Evolutionary conservation across 441 rosid genomes (phyloP).

Genomic region (Arabidopsis hybrid): DNA sequence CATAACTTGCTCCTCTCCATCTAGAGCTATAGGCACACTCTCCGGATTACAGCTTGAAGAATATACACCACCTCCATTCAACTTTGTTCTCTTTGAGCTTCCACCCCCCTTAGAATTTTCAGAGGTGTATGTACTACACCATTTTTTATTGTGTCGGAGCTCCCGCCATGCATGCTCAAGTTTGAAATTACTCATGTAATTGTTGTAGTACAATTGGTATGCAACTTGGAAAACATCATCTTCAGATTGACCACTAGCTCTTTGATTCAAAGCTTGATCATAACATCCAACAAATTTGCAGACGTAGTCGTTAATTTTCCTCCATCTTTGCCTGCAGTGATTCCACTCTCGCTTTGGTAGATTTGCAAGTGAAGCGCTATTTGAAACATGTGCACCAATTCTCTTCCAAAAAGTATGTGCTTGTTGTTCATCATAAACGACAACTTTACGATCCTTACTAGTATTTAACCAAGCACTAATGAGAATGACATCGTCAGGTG

Average conservation of each 20-base stretch:
- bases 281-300: slow-evolving; percentile 5
- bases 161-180: slow-evolving; percentile 10
- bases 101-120: background rate
- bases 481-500: background rate
- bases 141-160: background rate
- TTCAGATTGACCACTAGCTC: slow-evolving; percentile 7
- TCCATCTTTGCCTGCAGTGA: slow-evolving; percentile 2
- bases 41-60: slow-evolving; percentile 6
- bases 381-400: background rate
- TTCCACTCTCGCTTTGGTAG: background rate
- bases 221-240: background rate
- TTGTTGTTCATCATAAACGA: background rate
- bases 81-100: background rate
- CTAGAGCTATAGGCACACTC: background rate
- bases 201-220: background rate
- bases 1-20: background rate
- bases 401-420: background rate
- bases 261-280: slow-evolving; percentile 3
- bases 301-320: background rate
- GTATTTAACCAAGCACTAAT: slow-evolving; percentile 4
- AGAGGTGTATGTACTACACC: background rate
- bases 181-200: background rate
- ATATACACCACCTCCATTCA: background rate
- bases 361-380: background rate
- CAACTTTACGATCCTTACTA: background rate